Percentiles rank a stretch among this genome's conserved stretches.
Evolutionary conservation across 2,329 filamentous ascomycete species (phyloP).

Genomic region (Fusarium sp.): DNA sequence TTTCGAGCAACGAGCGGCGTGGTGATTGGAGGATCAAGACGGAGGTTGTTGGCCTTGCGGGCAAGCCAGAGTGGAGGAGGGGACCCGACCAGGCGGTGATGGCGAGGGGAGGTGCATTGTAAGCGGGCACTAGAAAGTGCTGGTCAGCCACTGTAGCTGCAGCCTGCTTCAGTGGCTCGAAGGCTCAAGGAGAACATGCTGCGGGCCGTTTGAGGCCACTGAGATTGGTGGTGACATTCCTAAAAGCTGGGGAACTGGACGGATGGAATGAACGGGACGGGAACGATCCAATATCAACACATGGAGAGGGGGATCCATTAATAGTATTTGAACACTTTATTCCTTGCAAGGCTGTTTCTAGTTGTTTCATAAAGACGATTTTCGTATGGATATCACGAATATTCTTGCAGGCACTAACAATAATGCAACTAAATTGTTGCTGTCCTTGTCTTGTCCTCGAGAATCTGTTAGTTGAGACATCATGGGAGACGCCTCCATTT

Average conservation of each 20-base stretch:
- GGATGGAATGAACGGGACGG: background rate
- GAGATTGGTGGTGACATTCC: background rate
- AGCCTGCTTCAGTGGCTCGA: conserved; percentile 1
- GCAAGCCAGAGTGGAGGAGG: conserved; percentile 34
- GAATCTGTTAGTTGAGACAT: background rate
- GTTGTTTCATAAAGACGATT: background rate
- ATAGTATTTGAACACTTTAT: background rate
- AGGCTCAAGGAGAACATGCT: background rate
- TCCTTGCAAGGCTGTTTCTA: background rate
- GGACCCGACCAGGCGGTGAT: conserved; percentile 30
- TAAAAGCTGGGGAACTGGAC: background rate
- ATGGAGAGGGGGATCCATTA: background rate
- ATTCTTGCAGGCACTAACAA: background rate
- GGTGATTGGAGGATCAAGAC: conserved; percentile 41
- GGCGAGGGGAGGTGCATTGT: conserved; percentile 7
- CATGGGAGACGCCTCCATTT: background rate
- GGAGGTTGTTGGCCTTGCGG: conserved; percentile 29
- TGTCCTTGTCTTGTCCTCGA: background rate
- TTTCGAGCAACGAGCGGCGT: conserved; percentile 33
- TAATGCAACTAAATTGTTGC: background rate
- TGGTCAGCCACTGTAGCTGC: conserved; percentile 10
- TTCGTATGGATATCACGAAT: background rate
- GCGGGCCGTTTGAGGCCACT: background rate
- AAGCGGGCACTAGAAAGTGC: conserved; percentile 19
- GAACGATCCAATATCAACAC: background rate